Base-by-base conservation (phyloP, 2,329 filamentous ascomycete species). In the Fusarium citri region DNA sequence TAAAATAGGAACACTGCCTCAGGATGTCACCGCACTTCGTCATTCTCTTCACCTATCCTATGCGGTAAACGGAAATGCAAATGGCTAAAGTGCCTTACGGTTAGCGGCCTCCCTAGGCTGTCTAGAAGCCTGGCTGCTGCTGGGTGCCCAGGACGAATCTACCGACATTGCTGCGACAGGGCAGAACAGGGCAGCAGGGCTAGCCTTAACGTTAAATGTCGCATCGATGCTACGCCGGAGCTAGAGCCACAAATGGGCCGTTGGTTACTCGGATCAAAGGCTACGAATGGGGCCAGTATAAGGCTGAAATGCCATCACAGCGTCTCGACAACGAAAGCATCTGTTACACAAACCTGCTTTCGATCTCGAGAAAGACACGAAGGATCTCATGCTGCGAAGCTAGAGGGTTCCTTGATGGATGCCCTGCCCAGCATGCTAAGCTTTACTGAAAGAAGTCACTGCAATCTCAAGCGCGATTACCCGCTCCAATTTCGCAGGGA, bases 401-500 rank as follows among this genome's bases (percentile, higher is more conserved):
- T 12, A 37, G 37, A 45, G 22, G 11, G 18, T 31, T 31, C 10
- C 16, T 20, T 45, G 12, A 23, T 26, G 23, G 20, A 22, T 18
- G 12, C 14, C 20, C 15, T 64, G 45, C 9, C 37, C 18, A 30
- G 9, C 22, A 43, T 37, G n/a, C 14, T 22, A 37, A 26, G 23
- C 42, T 37, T 48, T 48, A 14, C 23, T 28, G 11, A 42, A 37
- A 28, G n/a, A 18, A 18, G 25, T 18, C 31, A 46, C 30, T 30
- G 9, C 7, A 51, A 45, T 47, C 20, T 16, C 37, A 46, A 30
- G 62, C 56, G 30, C 54, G 43, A 45, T 20, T 55, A 59, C 22
- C 45, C 42, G 51, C 40, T 25, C 23, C 30, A 54, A 30, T 47
- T 30, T 37, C 15, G 42, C 66, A 67, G 49, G 62, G 62, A 30